These are phyloP conservation scores for Curvularia sp. DNA, from an alignment of 2,329 filamentous ascomycete genomes.

Conservation along the genomic window DNA sequence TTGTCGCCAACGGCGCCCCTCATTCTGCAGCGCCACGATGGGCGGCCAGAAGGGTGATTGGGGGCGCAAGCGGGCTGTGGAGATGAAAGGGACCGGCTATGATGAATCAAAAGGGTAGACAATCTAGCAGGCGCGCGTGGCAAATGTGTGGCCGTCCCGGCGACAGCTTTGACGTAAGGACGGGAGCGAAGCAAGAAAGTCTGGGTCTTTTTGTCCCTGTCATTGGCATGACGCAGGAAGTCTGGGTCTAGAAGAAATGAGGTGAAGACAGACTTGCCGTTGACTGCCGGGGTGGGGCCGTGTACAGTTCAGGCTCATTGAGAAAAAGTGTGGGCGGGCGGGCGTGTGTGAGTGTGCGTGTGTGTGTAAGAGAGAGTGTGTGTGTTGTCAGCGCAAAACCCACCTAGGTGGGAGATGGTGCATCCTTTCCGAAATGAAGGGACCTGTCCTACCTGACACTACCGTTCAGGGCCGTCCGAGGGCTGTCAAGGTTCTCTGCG, in stretches of 20 bases:
- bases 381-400: slow-evolving; percentile 47
- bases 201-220: slow-evolving; percentile 34
- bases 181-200: slow-evolving; percentile 12
- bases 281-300: slow-evolving; percentile 36
- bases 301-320: slow-evolving; percentile 47
- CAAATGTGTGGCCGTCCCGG: slow-evolving; percentile 30
- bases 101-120: slow-evolving; percentile 36
- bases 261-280: slow-evolving; percentile 33
- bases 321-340: slow-evolving; percentile 15
- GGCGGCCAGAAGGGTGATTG: slow-evolving; percentile 28
- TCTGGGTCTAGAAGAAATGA: slow-evolving; percentile 28
- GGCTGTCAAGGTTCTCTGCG: slow-evolving; percentile 17
- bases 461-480: slow-evolving; percentile 23
- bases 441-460: slow-evolving; percentile 44
- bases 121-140: slow-evolving; percentile 33
- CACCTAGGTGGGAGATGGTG: slow-evolving; percentile 48
- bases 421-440: slow-evolving; percentile 52
- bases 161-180: slow-evolving; percentile 28
- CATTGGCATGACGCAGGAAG: slow-evolving; percentile 29
- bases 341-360: slow-evolving; percentile 34
- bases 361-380: slow-evolving; percentile 10
- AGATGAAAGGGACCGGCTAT: slow-evolving; percentile 28
- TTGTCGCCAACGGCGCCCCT: slow-evolving; percentile 40
- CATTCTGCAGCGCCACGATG: slow-evolving; percentile 40
- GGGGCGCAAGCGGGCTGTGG: slow-evolving; percentile 26